These are phyloP conservation scores for Actinidia polygama DNA, from an alignment of 179 eudicot genomes.

Conservation along the genomic window DNA sequence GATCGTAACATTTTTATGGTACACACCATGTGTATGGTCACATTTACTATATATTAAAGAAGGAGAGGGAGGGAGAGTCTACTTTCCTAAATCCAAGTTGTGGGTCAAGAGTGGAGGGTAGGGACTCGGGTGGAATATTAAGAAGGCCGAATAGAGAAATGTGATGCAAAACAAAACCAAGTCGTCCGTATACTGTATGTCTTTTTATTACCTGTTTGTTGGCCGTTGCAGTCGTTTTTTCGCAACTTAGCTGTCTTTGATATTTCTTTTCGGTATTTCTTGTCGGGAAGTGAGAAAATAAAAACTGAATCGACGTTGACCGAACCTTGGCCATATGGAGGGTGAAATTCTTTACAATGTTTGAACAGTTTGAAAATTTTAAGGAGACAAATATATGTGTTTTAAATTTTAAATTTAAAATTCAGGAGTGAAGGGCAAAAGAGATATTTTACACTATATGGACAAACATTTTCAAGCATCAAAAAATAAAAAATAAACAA, in stretches of 20 bases:
- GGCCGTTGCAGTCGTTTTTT: neutral
- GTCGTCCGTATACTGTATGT: neutral
- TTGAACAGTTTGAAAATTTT: no score
- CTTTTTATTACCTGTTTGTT: neutral
- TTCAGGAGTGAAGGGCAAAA: no score
- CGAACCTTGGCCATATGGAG: neutral
- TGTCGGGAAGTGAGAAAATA: neutral
- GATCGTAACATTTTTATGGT: no score
- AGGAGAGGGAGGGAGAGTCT: no score
- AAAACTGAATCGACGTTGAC: neutral
- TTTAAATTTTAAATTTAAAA: no score
- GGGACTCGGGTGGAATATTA: neutral
- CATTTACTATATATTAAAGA: no score
- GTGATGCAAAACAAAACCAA: neutral
- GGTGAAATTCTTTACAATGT: constrained; percentile 8
- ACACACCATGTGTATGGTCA: no score
- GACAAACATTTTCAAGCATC: no score
- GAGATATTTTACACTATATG: no score
- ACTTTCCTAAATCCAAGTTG: neutral
- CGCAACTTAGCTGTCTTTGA: neutral
- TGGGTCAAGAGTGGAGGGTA: neutral
- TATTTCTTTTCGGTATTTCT: no score
- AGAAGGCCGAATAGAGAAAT: neutral
- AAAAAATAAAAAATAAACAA: no score
- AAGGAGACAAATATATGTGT: no score